phyloP scores from a whole-genome alignment of 495 filamentous ascomycete species.

The Cladorrhinum samala region DNA sequence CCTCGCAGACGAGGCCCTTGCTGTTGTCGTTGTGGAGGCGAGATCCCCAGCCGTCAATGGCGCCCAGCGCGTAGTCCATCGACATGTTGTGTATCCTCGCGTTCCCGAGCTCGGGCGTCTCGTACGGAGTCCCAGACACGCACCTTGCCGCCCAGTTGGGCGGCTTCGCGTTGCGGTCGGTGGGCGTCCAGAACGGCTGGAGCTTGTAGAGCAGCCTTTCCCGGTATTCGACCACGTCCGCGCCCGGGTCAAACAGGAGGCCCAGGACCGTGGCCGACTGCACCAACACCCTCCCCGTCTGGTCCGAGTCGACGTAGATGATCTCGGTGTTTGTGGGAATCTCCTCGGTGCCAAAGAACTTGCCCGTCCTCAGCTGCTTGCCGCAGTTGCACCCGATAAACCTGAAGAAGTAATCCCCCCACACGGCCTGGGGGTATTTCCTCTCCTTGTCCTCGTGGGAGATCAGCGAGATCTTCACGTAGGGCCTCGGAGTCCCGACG shows the following conservation, averaged over 20 bases:
- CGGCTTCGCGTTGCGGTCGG: conserved; percentile 17
- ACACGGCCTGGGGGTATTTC: background rate
- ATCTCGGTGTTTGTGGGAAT: conserved; percentile 4
- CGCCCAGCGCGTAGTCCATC: conserved; percentile 11
- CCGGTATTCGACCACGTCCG: conserved; percentile 11
- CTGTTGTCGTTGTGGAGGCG: conserved; percentile 18
- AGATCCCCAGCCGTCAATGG: conserved; percentile 15
- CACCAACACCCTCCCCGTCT: conserved; percentile 20
- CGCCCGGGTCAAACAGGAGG: conserved; percentile 11
- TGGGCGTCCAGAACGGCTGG: conserved; percentile 6
- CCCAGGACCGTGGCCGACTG: conserved; percentile 20
- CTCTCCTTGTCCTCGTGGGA: too few species aligned
- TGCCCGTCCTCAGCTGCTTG: conserved; percentile 15
- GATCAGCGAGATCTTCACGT: conserved; percentile 17
- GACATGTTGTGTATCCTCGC: conserved; percentile 10
- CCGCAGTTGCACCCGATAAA: conserved; percentile 24
- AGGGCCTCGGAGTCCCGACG: conserved; percentile 10
- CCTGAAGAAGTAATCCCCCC: conserved; percentile 14
- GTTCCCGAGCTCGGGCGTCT: conserved; percentile 1
- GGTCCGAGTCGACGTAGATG: conserved; percentile 10
- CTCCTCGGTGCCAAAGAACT: conserved; percentile 13
- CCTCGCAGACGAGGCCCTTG: conserved; percentile 12
- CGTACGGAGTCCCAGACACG: conserved; percentile 18
- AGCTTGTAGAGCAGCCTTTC: conserved; percentile 14
- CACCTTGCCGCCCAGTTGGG: conserved; percentile 16